Base-by-base conservation (phyloP, 2,329 filamentous ascomycete genomes). In the Shiraia sp. region DNA sequence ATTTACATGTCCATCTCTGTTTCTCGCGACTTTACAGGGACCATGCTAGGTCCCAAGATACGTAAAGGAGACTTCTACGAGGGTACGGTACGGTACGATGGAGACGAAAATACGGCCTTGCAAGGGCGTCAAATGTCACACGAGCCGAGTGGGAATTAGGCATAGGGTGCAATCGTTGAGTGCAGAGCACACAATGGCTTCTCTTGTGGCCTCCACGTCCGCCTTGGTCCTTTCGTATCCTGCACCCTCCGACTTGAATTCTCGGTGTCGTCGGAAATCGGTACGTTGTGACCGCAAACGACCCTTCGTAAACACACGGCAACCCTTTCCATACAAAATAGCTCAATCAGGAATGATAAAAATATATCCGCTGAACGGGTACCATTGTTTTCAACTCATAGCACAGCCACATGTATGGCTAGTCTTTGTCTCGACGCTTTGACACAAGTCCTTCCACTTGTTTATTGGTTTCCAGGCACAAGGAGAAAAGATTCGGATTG, bases 31-130 rank as follows among this genome's bases (percentile, higher is more conserved):
- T 25, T n/a, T 29, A 31, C 43, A 31, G 14, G 37, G 42, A 24
- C 31, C 16, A 44, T 40, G 38, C 31, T 40, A 26, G 29, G 27
- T 10, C n/a, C 48, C 40, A 41, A 46, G 33, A 23, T 36, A 35
- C 30, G 24, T 34, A 22, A 43, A 41, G n/a, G n/a, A 47, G 37
- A 33, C 45, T 51, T 47, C 41, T 23, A 24, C 35, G 23, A 45
- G 32, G 27, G 15, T 23, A 31, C 35, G 23, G n/a, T n/a, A n/a
- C n/a, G n/a, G n/a, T n/a, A n/a, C n/a, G n/a, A 29, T 31, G 29
- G 30, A 26, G 22, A 47, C 33, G 46, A 49, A 45, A 37, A 47
- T 42, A 45, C n/a, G n/a, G n/a, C n/a, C n/a, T n/a, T n/a, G n/a
- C n/a, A 44, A 19, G 13, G 28, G 14, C 28, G 33, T 26, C 23